Evolutionary conservation across 2,329 filamentous ascomycete species (phyloP), one percentile per base, ranked within the genome.

Genomic region (Trichoderma sp.): DNA sequence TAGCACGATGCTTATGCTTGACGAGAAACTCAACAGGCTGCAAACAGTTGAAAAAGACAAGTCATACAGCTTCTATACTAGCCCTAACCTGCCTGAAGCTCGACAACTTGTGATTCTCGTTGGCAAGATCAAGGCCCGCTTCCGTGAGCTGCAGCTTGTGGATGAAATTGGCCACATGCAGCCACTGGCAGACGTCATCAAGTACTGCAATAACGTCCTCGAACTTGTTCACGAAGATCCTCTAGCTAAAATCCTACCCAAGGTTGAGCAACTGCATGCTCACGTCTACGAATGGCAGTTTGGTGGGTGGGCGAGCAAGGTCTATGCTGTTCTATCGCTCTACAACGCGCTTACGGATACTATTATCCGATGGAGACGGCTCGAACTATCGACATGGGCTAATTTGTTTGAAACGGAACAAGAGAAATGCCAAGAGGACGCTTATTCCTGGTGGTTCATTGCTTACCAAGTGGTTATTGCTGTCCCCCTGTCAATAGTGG

Each of bases 391-490:
- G 0, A 97, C 95, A 0, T 99, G 96, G 96, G 90, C 92, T 43
- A 91, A 90, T 52, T 80, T 99, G 3, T 91, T 99, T 70, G 93
- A 97, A 73, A 89, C 92, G 77, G 96, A 99, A 78, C 85, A 89
- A 46, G 85, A 87, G 65, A 93, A 91, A 74, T 94, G 90, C 74
- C 84, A 90, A 26, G 87, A 92, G 59, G 90, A 93, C 75, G 94
- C 95, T 2, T 90, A 89, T 74, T 90, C 91, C 18, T 99, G 96
- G 96, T 99, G 94, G 90, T 99, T 97, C 74, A 86, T 98, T 70
- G 94, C 95, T 1, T 99, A 97, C 75, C 93, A 98, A 79, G 93
- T 91, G 5, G 88, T 97, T 52, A 86, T 99, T 73, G 90, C 89
- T 3, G 90, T 90, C 11, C 91, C 94, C 0, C 83, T 92, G 66